Evolutionary conservation across 805 yeast genomes (phyloP).

Genomic region (Myxozyma lipomycoides): DNA sequence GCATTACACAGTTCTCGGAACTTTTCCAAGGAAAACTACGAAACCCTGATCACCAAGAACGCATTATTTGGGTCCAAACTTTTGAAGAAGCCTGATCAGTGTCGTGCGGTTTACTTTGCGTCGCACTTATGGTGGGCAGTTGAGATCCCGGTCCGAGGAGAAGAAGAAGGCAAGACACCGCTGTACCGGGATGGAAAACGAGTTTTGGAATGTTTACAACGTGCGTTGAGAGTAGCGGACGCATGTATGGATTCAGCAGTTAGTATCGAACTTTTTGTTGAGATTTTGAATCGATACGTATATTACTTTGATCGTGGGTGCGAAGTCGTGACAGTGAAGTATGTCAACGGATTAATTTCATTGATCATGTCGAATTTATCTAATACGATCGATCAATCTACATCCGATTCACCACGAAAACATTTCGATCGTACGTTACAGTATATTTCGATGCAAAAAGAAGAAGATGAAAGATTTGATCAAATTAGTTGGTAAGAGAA

Average conservation of each 20-base stretch:
- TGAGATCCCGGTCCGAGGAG: slow-evolving; percentile 50
- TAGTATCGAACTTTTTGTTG: slow-evolving; percentile 79
- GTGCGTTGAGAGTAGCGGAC: slow-evolving; percentile 85
- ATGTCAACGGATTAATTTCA: slow-evolving; percentile 82
- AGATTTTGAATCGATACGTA: slow-evolving; percentile 79
- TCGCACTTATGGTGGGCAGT: slow-evolving; percentile 94
- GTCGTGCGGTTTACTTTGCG: slow-evolving; percentile 81
- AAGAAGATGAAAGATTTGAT: slow-evolving; percentile 57
- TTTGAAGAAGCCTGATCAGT: slow-evolving; percentile 89
- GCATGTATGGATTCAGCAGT: slow-evolving; percentile 79
- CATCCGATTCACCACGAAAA: slow-evolving; percentile 42
- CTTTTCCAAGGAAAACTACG: slow-evolving; percentile 65
- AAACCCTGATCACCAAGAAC: slow-evolving; percentile 74
- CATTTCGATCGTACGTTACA: slow-evolving; percentile 69
- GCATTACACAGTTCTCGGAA: slow-evolving; percentile 51
- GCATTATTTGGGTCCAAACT: slow-evolving; percentile 85
- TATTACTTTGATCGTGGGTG: slow-evolving; percentile 83
- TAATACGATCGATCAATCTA: slow-evolving; percentile 27
- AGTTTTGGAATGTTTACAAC: slow-evolving; percentile 85
- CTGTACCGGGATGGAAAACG: slow-evolving; percentile 56
- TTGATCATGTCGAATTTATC: slow-evolving; percentile 49
- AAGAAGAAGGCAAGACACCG: slow-evolving; percentile 43
- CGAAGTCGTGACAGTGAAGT: slow-evolving; percentile 60
- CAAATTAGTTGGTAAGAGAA: slow-evolving; percentile 23
- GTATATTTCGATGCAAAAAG: slow-evolving; percentile 66